Base-by-base conservation (phyloP, 2,329 filamentous ascomycete genomes). In the Exophiala calicioides region DNA sequence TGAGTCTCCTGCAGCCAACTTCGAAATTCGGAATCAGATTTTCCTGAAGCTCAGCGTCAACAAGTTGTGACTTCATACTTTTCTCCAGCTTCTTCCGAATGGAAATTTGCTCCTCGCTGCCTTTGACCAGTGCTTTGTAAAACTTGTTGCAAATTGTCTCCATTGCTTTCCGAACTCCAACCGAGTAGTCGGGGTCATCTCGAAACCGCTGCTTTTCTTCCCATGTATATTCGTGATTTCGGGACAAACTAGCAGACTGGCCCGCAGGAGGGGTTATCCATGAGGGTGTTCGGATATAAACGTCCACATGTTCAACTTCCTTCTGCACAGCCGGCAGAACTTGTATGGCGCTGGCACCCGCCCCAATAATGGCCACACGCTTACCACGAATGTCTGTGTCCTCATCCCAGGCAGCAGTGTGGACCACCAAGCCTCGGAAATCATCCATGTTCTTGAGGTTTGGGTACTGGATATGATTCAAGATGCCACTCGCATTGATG, bases 141-240 rank as follows among this genome's bases (percentile, higher is more conserved):
- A 54, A 44, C n/a, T 40, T 44, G 40, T 76, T 76, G 21, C 76
- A 57, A 44, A 71, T 64, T 35, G 65, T 60, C 49, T 74, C 71
- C 33, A 72, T 69, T 41, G 63, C 60, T 44, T 72, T 73, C 6
- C 68, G 66, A 35, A 73, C 67, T 1, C 65, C 65, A 0, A 73
- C 63, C 4, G 73, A 47, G 13, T 63, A 58, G 62, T 53, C 60
- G 0, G 69, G 67, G 27, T 76, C 62, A 3, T 46, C 30, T 7
- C 32, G 23, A 26, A 46, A 46, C 30, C 15, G 23, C 24, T 38
- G 34, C 43, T 39, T 46, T 34, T 46, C 43, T 34, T 39, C 37
- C 16, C 32, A 33, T 5, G 43, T 39, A 19, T 46, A 46, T 12
- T 40, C 21, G 16, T 38, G 43, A n/a, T 39, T 39, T 3, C 51